These are phyloP conservation scores for Drechmeria coniospora DNA, from an alignment of 2,329 filamentous ascomycete genomes.

Conservation along the genomic window DNA sequence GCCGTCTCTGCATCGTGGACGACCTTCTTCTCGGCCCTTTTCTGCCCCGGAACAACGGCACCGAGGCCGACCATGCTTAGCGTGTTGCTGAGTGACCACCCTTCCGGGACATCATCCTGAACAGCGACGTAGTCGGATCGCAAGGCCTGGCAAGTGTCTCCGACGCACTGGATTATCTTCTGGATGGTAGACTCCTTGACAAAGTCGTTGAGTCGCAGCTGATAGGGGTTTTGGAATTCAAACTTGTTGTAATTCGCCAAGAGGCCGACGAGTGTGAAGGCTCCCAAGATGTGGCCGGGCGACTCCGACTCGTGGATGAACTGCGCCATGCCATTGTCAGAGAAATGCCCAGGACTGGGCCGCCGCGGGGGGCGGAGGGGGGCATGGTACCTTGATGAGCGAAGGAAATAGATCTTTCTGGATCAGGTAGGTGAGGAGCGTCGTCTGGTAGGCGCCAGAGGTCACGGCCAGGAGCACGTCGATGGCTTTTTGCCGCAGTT, in stretches of 20 bases:
- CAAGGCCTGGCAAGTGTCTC: conserved; percentile 51
- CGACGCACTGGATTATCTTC: conserved; percentile 64
- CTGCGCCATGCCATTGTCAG: too few relatives aligned
- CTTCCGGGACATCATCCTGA: conserved; percentile 79
- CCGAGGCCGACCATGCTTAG: conserved; percentile 75
- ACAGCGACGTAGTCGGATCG: conserved; percentile 69
- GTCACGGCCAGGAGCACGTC: conserved; percentile 70
- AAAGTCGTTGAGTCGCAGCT: conserved; percentile 82
- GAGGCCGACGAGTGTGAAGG: conserved; percentile 71
- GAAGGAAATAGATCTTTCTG: conserved; percentile 88
- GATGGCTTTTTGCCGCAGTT: conserved; percentile 64
- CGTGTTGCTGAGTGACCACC: conserved; percentile 71
- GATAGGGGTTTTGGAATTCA: conserved; percentile 93
- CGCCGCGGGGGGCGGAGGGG: too few relatives aligned
- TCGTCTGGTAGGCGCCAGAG: conserved; percentile 91
- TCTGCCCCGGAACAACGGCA: conserved; percentile 53
- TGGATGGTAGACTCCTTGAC: conserved; percentile 81
- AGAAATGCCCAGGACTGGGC: too few relatives aligned
- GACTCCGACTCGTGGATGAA: conserved; percentile 68
- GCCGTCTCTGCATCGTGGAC: conserved; percentile 63
- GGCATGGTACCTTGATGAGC: conserved; percentile 79
- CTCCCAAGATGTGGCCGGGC: conserved; percentile 47
- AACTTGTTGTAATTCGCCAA: conserved; percentile 99
- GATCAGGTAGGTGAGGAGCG: conserved; percentile 84
- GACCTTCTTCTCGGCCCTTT: conserved; percentile 36